phyloP scores from a whole-genome alignment of 495 filamentous ascomycete genomes.

The Penicilliopsis zonata region DNA sequence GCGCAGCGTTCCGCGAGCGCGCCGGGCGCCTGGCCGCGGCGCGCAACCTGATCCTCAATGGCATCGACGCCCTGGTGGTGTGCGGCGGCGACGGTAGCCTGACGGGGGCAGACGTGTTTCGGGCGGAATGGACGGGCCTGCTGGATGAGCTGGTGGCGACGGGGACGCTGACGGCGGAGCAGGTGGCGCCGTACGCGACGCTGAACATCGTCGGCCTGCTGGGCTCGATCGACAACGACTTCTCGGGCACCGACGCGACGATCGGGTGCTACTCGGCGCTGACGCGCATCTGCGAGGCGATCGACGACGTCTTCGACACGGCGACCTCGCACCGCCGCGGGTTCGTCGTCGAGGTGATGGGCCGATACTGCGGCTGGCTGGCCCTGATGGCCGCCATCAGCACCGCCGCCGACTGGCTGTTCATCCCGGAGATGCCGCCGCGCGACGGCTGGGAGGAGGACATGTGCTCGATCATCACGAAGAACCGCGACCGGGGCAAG shows the following conservation, averaged over 20 bases:
- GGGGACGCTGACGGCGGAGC: conserved; percentile 52
- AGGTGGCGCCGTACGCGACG: conserved; percentile 59
- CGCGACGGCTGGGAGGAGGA: conserved; percentile 76
- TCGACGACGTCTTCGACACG: conserved; percentile 95
- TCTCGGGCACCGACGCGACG: conserved; percentile 92
- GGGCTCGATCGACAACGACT: conserved; percentile 96
- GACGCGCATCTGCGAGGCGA: conserved; percentile 79
- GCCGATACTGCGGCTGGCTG: conserved; percentile 97
- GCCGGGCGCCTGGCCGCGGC: conserved; percentile 73
- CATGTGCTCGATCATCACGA: conserved; percentile 72
- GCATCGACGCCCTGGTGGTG: conserved; percentile 93
- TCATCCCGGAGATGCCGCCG: conserved; percentile 93
- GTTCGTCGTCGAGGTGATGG: conserved; percentile 99
- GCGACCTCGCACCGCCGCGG: conserved; percentile 93
- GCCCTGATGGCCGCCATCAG: conserved; percentile 94
- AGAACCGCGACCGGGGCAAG: conserved; percentile 71
- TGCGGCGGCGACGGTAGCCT: conserved; percentile 96
- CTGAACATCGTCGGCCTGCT: conserved; percentile 95
- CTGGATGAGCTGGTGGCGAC: conserved; percentile 67
- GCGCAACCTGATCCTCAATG: conserved; percentile 83
- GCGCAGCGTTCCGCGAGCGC: conserved; percentile 79
- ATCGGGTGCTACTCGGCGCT: conserved; percentile 95
- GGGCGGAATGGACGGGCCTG: conserved; percentile 80
- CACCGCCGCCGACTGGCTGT: conserved; percentile 92
- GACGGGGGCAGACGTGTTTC: conserved; percentile 91